These are phyloP conservation scores for Saksenaea oblongispora DNA, from an alignment of 371 early-diverging fungal genomes.

Conservation along the genomic window DNA sequence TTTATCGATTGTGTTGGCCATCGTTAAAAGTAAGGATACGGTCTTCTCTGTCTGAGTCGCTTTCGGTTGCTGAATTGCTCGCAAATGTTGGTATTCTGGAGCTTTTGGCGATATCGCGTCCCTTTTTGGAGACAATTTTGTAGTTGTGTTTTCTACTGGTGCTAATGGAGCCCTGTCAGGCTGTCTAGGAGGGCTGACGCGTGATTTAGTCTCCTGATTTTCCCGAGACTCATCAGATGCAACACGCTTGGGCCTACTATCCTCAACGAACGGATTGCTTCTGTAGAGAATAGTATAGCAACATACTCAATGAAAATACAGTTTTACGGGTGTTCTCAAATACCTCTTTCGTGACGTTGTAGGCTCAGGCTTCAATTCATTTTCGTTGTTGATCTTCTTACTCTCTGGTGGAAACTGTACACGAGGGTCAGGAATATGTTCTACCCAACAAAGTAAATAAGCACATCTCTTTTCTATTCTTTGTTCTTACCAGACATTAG, in stretches of 20 bases:
- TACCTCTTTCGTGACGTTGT: neutral
- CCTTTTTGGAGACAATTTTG: neutral
- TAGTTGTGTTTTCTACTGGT: neutral
- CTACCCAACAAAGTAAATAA: neutral
- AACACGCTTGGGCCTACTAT: neutral
- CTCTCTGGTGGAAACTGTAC: conserved; percentile 6
- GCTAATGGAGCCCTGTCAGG: neutral
- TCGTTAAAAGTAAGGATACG: neutral
- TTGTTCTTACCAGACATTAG: conserved; percentile 19
- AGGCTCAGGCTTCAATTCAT: neutral
- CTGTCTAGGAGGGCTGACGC: neutral
- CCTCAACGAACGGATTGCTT: neutral
- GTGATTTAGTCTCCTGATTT: neutral
- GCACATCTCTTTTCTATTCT: neutral
- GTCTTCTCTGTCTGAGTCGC: neutral
- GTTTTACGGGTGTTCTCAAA: neutral
- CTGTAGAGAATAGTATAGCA: neutral
- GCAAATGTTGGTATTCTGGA: neutral
- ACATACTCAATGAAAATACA: neutral
- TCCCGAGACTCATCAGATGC: neutral
- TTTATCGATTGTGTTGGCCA: conserved; percentile 2
- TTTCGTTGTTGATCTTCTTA: neutral
- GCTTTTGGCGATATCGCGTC: neutral
- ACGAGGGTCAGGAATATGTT: conserved; percentile 11
- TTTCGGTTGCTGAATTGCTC: neutral